These are phyloP conservation scores for Exsudoporus frostii DNA, from an alignment of 768 basidiomycete species.

Conservation along the genomic window DNA sequence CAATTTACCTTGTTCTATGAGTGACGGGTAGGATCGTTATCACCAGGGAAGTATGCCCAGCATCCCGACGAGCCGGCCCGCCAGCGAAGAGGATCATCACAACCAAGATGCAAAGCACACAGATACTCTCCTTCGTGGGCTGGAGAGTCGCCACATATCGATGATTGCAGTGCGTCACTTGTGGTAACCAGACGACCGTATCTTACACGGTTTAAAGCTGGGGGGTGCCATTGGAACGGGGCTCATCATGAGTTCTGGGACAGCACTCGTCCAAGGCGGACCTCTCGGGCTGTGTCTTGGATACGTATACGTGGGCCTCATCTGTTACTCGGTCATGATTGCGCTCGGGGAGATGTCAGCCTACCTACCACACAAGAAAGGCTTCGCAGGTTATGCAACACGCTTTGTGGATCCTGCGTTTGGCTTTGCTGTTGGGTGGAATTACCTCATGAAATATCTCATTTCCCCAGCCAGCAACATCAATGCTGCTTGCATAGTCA, in stretches of 20 bases:
- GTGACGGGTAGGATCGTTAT: not conserved
- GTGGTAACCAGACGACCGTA: not conserved
- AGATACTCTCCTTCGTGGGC: slow-evolving; percentile 43
- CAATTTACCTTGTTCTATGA: not conserved
- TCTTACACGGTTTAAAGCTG: slow-evolving; percentile 27
- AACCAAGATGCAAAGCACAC: slow-evolving; percentile 23
- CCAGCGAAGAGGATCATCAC: slow-evolving; percentile 18
- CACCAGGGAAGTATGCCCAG: not conserved
- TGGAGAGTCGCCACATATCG: slow-evolving; percentile 54
- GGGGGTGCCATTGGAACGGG: slow-evolving; percentile 57
- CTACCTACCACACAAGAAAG: slow-evolving; percentile 58
- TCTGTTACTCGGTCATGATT: slow-evolving; percentile 63
- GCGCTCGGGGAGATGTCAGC: slow-evolving; percentile 39
- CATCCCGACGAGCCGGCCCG: not conserved
- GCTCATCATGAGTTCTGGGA: slow-evolving; percentile 58
- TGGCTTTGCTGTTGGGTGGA: slow-evolving; percentile 51
- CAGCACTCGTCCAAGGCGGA: slow-evolving; percentile 55
- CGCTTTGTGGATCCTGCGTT: slow-evolving; percentile 69
- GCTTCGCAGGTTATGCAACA: slow-evolving; percentile 58
- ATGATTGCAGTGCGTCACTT: slow-evolving; percentile 50
- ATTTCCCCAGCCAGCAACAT: slow-evolving; percentile 67
- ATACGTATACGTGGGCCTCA: slow-evolving; percentile 49
- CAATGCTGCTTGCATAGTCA: slow-evolving; percentile 43
- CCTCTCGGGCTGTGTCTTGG: slow-evolving; percentile 49
- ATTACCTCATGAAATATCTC: slow-evolving; percentile 63